Conservation (phyloP, 2,329 filamentous ascomycete genomes). For the Trichoderma pleuroti region DNA sequence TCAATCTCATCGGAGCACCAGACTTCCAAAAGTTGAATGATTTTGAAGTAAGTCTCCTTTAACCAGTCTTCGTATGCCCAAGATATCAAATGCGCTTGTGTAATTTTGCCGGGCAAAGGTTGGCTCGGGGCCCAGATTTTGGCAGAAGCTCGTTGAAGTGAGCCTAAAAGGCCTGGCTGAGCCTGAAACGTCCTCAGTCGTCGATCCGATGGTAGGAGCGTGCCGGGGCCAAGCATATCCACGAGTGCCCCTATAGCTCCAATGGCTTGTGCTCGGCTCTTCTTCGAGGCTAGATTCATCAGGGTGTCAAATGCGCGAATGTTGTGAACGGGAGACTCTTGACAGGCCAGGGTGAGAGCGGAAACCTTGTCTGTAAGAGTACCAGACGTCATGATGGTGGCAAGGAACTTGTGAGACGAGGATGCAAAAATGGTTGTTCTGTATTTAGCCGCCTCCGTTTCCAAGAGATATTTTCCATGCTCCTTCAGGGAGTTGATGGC, state of each 20-base stretch:
- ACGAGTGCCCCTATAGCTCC: slow-evolving; percentile 90
- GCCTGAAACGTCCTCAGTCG: slow-evolving; percentile 75
- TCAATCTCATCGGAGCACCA: slow-evolving; percentile 97
- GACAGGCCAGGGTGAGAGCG: slow-evolving; percentile 85
- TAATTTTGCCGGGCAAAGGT: slow-evolving; percentile 67
- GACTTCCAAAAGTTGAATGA: slow-evolving; percentile 83
- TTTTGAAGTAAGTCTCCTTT: slow-evolving; percentile 88
- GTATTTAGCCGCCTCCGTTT: slow-evolving; percentile 75
- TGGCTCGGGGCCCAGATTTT: slow-evolving; percentile 65
- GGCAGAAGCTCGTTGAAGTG: slow-evolving; percentile 59
- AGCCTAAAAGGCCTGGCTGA: slow-evolving; percentile 72
- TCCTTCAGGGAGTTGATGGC: slow-evolving; percentile 55
- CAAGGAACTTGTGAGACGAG: slow-evolving; percentile 92
- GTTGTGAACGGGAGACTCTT: slow-evolving; percentile 94
- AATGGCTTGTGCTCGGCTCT: slow-evolving; percentile 87
- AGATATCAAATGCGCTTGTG: slow-evolving; percentile 72
- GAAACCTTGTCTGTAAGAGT: slow-evolving; percentile 97
- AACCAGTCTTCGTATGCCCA: slow-evolving; percentile 97
- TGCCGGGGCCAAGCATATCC: slow-evolving; percentile 87
- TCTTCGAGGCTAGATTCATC: slow-evolving; percentile 80
- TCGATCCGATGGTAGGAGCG: slow-evolving; percentile 76
- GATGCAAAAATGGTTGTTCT: slow-evolving; percentile 69
- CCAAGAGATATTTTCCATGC: slow-evolving; percentile 70
- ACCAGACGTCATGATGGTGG: slow-evolving; percentile 93
- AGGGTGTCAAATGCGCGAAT: slow-evolving; percentile 84